phyloP scores from a whole-genome alignment of 345 rosid species.

The Bretschneidera sinensis region DNA sequence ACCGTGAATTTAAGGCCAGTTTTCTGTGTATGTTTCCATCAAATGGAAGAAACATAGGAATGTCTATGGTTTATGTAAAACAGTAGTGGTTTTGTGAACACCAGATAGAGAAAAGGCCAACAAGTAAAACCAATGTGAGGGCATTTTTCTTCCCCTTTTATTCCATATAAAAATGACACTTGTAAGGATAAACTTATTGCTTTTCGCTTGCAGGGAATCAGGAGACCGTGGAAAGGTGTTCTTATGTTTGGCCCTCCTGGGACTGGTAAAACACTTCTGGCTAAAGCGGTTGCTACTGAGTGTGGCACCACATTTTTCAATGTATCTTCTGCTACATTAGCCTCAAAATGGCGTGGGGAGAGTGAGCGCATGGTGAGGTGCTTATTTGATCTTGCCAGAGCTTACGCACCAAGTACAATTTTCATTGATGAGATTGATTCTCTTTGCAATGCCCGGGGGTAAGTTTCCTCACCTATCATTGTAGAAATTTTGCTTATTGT shows the following conservation, averaged over 20 bases:
- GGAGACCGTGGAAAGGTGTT: conserved; percentile 99
- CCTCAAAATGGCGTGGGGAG: conserved; percentile 99
- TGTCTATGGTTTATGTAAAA: too few relatives aligned
- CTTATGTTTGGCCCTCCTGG: conserved; percentile 99
- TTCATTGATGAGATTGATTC: conserved; percentile 98
- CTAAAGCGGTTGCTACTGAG: conserved; percentile 98
- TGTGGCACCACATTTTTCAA: conserved; percentile 97
- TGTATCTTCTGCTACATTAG: conserved; percentile 93
- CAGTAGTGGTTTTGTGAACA: too few relatives aligned
- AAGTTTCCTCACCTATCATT: conserved; percentile 20
- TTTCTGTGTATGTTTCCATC: too few relatives aligned
- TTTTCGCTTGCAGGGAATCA: conserved; percentile 67
- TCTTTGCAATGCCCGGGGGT: conserved; percentile 96
- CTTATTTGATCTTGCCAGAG: conserved; percentile 92
- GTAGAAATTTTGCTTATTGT: neutral
- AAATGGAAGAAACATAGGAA: too few relatives aligned
- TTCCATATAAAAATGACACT: too few relatives aligned
- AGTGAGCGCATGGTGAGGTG: conserved; percentile 98
- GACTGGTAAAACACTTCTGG: conserved; percentile 91
- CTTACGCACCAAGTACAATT: conserved; percentile 96
- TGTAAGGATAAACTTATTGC: neutral
- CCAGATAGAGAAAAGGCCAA: too few relatives aligned
- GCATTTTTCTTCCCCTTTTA: too few relatives aligned
- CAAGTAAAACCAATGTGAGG: too few relatives aligned
- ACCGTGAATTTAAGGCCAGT: too few relatives aligned